Evolutionary conservation across 805 yeast species (phyloP).

Genomic region (Kodamaea restingae): DNA sequence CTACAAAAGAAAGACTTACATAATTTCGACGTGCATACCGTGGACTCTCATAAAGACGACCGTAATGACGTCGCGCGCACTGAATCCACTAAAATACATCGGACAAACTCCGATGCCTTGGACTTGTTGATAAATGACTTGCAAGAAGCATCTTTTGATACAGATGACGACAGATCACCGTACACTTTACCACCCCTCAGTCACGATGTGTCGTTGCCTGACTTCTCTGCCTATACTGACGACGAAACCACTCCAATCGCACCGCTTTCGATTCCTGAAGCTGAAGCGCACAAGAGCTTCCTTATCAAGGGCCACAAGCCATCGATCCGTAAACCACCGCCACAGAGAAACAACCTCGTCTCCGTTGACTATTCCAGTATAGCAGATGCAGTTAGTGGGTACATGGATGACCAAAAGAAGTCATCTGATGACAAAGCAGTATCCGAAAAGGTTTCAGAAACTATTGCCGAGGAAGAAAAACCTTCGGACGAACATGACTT

Average conservation of each 20-base stretch:
- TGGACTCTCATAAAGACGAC: too few species aligned
- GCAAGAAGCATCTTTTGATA: conserved; percentile 14
- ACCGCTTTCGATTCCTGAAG: conserved; percentile 20
- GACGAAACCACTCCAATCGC: conserved; percentile 22
- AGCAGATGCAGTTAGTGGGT: conserved; percentile 32
- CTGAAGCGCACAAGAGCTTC: conserved; percentile 22
- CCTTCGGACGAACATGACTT: not conserved
- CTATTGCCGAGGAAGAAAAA: too few species aligned
- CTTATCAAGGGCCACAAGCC: conserved; percentile 24
- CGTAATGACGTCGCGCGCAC: too few species aligned
- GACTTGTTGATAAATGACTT: conserved; percentile 39
- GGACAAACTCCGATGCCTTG: conserved; percentile 21
- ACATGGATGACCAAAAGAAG: conserved; percentile 21
- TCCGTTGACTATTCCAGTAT: conserved; percentile 27
- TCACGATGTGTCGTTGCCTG: conserved; percentile 24
- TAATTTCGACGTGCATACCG: too few species aligned
- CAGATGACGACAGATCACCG: conserved; percentile 3
- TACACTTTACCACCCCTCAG: conserved; percentile 4
- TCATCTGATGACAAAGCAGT: too few species aligned
- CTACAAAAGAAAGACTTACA: too few species aligned
- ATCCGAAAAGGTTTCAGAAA: too few species aligned
- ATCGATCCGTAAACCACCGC: conserved; percentile 39
- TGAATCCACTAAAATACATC: not conserved
- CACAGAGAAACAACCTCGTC: conserved; percentile 17
- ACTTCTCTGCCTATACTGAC: conserved; percentile 20